Evolutionary conservation across 2,329 filamentous ascomycete genomes (phyloP), one percentile per base, ranked within the genome.

Genomic region (Reticulascus tulasneorum): DNA sequence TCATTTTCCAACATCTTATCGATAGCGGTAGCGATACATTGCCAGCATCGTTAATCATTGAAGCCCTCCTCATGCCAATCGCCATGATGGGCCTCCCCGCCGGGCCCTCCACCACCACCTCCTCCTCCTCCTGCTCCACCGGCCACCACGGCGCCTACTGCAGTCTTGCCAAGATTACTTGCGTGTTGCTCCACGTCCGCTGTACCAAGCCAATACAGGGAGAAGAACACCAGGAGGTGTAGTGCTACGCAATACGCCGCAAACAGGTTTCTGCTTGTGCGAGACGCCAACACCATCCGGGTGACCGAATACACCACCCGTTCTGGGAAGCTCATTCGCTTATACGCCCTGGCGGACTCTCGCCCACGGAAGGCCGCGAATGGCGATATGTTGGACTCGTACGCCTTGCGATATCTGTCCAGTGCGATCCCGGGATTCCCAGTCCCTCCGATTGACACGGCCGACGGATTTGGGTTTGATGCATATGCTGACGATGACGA

Each of bases 341-440:
- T 88, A 61, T 95, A 90, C 2, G 91, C 93, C 30, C 94, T 75
- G 7, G 88, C 84, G 23, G 86, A 90, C 64, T 98, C 94, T 33
- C 91, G 79, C n/a, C 91, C 90, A 28, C 91, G 76, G 67, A 98
- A 98, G 4, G 89, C 89, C 18, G 91, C 90, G 59, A 98, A 98
- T 0, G 93, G 93, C 9, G 89, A 95, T 31, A 98, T 84, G 54
- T 93, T 94, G 26, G 86, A 86, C 65, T 98, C 93, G 64, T 98
- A 98, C 9, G 89, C 87, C 39, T 88, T 84, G 43, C 86, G 79
- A 62, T 98, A 98, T 29, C 89, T 79, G 59, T 95, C 88, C 35
- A 93, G 69, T 11, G 81, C 79, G 35, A 83, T 74, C 5, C 80
- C 82, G 1, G 82, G 79, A 41, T 59, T 69, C 12, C 66, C 48